These are phyloP conservation scores for Trichoderma arundinaceum DNA, from an alignment of 2,329 filamentous ascomycete species.

Conservation along the genomic window DNA sequence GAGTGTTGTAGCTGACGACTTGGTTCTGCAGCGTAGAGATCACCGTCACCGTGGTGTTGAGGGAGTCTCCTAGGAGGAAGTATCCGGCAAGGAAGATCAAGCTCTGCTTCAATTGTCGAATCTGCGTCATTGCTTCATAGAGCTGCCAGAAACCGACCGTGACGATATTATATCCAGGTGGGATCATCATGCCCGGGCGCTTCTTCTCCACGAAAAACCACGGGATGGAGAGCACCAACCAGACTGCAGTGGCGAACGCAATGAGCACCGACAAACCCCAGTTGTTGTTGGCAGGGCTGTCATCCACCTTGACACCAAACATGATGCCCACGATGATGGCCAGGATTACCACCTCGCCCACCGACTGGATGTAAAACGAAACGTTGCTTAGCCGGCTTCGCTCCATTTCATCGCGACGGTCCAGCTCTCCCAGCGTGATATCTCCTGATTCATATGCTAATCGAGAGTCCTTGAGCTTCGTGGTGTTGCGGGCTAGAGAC, in stretches of 20 bases:
- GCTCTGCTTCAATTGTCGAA: constrained; percentile 69
- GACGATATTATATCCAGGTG: constrained; percentile 53
- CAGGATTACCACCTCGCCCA: constrained; percentile 66
- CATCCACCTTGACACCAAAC: constrained; percentile 65
- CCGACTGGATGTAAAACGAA: constrained; percentile 67
- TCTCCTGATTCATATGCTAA: constrained; percentile 46
- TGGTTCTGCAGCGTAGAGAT: constrained; percentile 69
- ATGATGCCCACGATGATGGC: constrained; percentile 69
- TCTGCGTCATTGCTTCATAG: constrained; percentile 60
- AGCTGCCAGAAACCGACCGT: constrained; percentile 68
- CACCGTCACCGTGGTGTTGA: constrained; percentile 74
- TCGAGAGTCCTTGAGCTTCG: constrained; percentile 43
- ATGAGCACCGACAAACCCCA: constrained; percentile 70
- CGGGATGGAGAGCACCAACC: constrained; percentile 67
- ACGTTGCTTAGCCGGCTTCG: constrained; percentile 68
- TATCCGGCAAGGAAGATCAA: constrained; percentile 70
- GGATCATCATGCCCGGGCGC: constrained; percentile 59
- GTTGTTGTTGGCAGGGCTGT: constrained; percentile 65
- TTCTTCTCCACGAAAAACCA: constrained; percentile 72
- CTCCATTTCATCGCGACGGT: constrained; percentile 65
- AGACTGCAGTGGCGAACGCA: constrained; percentile 67
- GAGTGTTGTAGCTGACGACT: constrained; percentile 67
- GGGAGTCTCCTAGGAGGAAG: constrained; percentile 71
- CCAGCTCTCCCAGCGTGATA: constrained; percentile 65
- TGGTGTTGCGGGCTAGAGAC: constrained; percentile 46